Conservation (phyloP, 805 yeast genomes). For the Ogataea polymorpha region DNA sequence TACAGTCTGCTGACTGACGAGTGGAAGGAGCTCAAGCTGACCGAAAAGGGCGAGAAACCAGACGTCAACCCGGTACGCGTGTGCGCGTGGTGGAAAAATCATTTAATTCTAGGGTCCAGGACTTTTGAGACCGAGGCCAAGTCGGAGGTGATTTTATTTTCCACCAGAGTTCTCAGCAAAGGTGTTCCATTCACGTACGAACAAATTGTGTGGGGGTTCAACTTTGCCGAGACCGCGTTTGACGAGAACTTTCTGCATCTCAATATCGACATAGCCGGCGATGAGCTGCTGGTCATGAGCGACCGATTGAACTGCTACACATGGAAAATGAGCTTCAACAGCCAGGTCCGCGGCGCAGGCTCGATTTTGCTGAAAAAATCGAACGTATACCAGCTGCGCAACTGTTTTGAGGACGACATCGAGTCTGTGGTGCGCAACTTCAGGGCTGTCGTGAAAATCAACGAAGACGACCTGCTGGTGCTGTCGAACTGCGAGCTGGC, state of each 20-base stretch:
- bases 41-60: constrained; percentile 28
- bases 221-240: constrained; percentile 27
- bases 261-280: constrained; percentile 28
- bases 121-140: constrained; percentile 22
- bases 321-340: constrained; percentile 26
- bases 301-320: constrained; percentile 34
- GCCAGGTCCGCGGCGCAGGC: neutral
- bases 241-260: constrained; percentile 29
- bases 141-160: constrained; percentile 31
- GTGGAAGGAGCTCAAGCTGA: constrained; percentile 44
- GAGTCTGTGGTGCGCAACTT: constrained; percentile 25
- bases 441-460: constrained; percentile 26
- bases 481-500: constrained; percentile 29
- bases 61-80: constrained; percentile 31
- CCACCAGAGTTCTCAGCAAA: constrained; percentile 23
- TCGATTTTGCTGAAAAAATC: constrained; percentile 21
- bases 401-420: constrained; percentile 24
- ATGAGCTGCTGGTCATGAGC: constrained; percentile 32
- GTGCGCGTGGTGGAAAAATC: constrained; percentile 37
- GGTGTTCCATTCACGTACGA: constrained; percentile 27
- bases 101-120: constrained; percentile 30
- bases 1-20: constrained; percentile 38
- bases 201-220: constrained; percentile 34
- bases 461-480: constrained; percentile 30
- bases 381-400: constrained; percentile 27